Percentiles rank a stretch among this genome's conserved stretches.
These are phyloP conservation scores for Trichosporon inkin DNA, from an alignment of 1,284 basidiomycete genomes.

Conservation along the genomic window DNA sequence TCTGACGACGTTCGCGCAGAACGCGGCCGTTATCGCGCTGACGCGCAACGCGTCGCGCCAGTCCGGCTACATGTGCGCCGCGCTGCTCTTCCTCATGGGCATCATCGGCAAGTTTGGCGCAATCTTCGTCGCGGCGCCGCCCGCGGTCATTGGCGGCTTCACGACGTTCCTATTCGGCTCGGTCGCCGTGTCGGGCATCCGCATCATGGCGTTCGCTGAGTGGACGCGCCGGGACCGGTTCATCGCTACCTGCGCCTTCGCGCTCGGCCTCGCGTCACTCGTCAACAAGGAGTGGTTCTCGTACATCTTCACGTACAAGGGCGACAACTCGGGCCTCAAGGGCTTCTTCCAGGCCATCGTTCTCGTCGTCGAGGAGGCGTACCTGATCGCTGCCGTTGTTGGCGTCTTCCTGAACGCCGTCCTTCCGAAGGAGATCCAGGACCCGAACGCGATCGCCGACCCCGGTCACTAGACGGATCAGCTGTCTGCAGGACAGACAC, in stretches of 20 bases:
- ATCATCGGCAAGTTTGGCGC: conserved; percentile 36
- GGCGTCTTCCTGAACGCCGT: conserved; percentile 32
- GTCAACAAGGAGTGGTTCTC: conserved; percentile 46
- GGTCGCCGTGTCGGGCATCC: conserved; percentile 59
- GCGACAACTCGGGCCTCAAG: conserved; percentile 61
- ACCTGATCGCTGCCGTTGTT: conserved; percentile 36
- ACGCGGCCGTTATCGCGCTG: conserved; percentile 39
- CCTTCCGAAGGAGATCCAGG: conserved; percentile 24
- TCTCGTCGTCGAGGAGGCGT: conserved; percentile 68
- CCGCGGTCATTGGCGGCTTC: conserved; percentile 30
- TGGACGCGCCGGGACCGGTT: conserved; percentile 75
- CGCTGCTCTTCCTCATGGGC: conserved; percentile 36
- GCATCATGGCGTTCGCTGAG: conserved; percentile 63
- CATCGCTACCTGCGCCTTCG: conserved; percentile 64
- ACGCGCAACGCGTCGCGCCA: conserved; percentile 34
- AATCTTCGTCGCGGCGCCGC: conserved; percentile 34
- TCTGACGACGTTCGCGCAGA: conserved; percentile 39
- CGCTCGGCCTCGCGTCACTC: conserved; percentile 67
- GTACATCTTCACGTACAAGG: conserved; percentile 44
- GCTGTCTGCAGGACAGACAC: too few species aligned
- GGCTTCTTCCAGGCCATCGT: conserved; percentile 74
- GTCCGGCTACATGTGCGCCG: conserved; percentile 37
- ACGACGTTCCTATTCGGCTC: conserved; percentile 47
- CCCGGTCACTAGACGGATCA: background rate
- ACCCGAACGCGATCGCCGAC: background rate